Base-by-base conservation (phyloP, 805 yeast species). In the Lachancea cidri region DNA sequence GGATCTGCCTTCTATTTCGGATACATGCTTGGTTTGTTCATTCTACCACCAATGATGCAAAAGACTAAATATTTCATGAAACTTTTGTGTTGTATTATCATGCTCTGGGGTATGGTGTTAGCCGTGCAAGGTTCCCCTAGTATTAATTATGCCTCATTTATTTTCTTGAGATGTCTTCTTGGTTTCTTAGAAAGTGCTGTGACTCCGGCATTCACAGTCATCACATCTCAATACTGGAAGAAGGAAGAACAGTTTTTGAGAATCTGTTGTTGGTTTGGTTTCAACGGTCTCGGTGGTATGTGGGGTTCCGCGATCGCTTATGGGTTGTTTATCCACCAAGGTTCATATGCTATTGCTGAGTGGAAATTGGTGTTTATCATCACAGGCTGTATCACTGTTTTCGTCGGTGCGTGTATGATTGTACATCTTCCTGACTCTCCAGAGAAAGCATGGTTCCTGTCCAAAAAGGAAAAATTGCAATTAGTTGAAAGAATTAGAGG, bases 291-390 rank as follows among this genome's bases (percentile, higher is more conserved):
- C n/a, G 75, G 74, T 44, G 57, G 62, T 29, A 58, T 72, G 19
- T 33, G 73, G 29, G 79, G 79, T 14, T 67, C 70, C 17, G 67
- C 67, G 11, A 70, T 78, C 39, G 76, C 81, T 1, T 76, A 76
- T 50, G 79, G 77, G 5, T 48, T 71, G 42, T 56, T 64, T 41
- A 38, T 39, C 4, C 62, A 71, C 49, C 63, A 55, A 9, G 58
- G 54, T n/a, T 34, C 48, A 9, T 71, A 65, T 52, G 39, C 64
- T 24, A 55, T 76, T 9, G 65, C 56, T 1, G 62, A 78, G 3
- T 82, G 86, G 86, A 76, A 72, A 52, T 55, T 74, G 13, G 56
- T 78, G 3, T 81, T 71, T 53, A 62, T 82, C 37, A 66, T 79
- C 24, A 68, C 74, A 33, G 89, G 89, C 8, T 54, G 67, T 9